Evolutionary conservation across 768 basidiomycete genomes (phyloP), one percentile per base, ranked within the genome.

Genomic region (Boletellus ananas): DNA sequence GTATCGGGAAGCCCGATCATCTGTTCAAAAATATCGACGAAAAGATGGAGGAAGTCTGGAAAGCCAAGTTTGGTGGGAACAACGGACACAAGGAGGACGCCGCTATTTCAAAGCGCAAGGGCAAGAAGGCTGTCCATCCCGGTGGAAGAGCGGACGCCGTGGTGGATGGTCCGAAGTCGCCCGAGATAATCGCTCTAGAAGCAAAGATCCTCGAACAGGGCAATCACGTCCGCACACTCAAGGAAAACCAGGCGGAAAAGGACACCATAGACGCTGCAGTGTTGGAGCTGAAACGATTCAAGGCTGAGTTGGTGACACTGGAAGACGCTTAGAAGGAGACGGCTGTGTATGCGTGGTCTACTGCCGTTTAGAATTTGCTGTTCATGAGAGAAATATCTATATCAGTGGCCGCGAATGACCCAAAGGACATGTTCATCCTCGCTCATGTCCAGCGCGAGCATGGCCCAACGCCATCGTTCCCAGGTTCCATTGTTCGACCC

Each of bases 21-120:
- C 70, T 99, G 54, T 99, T 99, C 76, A 90, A 87, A 72, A 86
- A 83, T 67, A 96, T 99, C 52, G 92, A 96, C 51, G 90, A 95
- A 61, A 85, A 80, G 63, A 87, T 85, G 85, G 85, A 84, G 21
- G 86, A 92, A 27, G 77, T 80, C 6, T 98, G 88, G 86, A 79
- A 85, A 58, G 69, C 68, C 41, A 82, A 81, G 66, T 99, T 94
- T 59, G 87, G 87, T 3, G 95, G 95, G 8, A 74, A 46, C 57
- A 72, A 61, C 40, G 68, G 64, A 35, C 69, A 65, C 58, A 72
- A 78, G 52, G 73, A 72, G 46, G 66, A 72, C 21, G 74, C 72
- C 16, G 64, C 72, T 20, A 75, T 75, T 20, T 75, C 70, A 6
- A 71, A 76, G 34, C 75, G 75, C 38, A 84, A 81, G 68, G 69